Evolutionary conservation across 1,284 basidiomycete species (phyloP).

Genomic region (Golubevia pallescens): DNA sequence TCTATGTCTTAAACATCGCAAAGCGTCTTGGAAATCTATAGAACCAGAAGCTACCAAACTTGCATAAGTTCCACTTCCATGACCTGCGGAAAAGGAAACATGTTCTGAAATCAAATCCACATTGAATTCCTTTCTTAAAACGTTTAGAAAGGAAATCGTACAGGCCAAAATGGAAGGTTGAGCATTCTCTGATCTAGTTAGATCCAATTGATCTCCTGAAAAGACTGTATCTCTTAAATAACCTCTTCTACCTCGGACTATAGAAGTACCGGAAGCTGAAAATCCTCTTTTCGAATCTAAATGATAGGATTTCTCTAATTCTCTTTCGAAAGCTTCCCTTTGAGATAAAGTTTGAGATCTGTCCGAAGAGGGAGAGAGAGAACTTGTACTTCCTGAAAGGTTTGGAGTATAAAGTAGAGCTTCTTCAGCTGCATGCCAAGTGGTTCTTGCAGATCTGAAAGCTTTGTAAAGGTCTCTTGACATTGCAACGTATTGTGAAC

Average conservation of each 20-base stretch:
- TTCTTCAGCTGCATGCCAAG: constrained; percentile 57
- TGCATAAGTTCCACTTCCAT: constrained; percentile 57
- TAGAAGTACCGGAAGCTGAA: too few relatives aligned
- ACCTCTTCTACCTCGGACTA: too few relatives aligned
- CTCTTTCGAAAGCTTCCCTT: constrained; percentile 42
- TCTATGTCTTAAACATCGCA: constrained; percentile 47
- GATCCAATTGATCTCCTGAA: constrained; percentile 53
- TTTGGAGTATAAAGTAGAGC: constrained; percentile 38
- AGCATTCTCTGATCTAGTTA: constrained; percentile 56
- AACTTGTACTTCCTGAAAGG: constrained; percentile 4
- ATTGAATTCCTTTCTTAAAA: constrained; percentile 50
- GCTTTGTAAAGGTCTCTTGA: constrained; percentile 50
- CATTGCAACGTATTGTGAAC: constrained; percentile 62
- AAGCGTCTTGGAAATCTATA: constrained; percentile 41
- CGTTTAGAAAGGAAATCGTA: constrained; percentile 52
- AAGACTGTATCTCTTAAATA: constrained; percentile 14
- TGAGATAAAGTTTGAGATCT: constrained; percentile 7
- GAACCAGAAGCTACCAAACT: constrained; percentile 44
- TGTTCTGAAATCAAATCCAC: constrained; percentile 51
- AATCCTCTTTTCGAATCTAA: too few relatives aligned
- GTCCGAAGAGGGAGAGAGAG: background rate
- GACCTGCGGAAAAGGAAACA: constrained; percentile 44
- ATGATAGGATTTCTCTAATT: constrained; percentile 22
- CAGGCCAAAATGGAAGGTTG: constrained; percentile 52
- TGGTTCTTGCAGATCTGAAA: constrained; percentile 42